Conservation (phyloP, 139 green algal genomes). For the Chlorella sp. region DNA sequence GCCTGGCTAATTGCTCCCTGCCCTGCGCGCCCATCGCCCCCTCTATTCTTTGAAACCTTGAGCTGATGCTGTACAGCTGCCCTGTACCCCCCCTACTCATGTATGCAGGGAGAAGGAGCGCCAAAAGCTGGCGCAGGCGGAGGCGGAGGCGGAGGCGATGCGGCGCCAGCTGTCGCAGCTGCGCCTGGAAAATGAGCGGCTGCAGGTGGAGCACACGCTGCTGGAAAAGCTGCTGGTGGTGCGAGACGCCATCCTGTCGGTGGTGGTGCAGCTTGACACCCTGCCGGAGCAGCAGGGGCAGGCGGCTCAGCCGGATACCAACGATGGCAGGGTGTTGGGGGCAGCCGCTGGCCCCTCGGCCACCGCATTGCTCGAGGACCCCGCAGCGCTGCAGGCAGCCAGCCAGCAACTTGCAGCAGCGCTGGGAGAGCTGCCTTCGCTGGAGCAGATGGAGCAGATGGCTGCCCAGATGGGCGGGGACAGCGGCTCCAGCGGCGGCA, state of each 20-base stretch:
- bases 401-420: not conserved
- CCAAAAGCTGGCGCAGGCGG: not conserved
- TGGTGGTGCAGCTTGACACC: not conserved
- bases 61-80: too few species aligned
- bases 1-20: too few species aligned
- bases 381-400: not conserved
- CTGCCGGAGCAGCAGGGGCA: not conserved
- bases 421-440: not conserved
- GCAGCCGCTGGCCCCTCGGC: not conserved
- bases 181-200: not conserved
- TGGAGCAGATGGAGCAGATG: not conserved
- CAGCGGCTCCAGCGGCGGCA: not conserved
- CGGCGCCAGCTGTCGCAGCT: not conserved
- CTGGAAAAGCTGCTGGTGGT: conserved; percentile 5
- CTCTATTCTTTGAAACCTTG: too few species aligned
- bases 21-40: too few species aligned
- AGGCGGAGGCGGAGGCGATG: not conserved
- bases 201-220: conserved; percentile 3
- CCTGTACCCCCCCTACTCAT: too few species aligned
- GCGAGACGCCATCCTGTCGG: not conserved
- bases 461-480: not conserved
- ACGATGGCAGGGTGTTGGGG: too few species aligned
- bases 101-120: conserved; percentile 4
- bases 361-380: not conserved
- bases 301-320: too few species aligned